Conservation (phyloP, 1,284 basidiomycete genomes). For the Marasmius oreades region DNA sequence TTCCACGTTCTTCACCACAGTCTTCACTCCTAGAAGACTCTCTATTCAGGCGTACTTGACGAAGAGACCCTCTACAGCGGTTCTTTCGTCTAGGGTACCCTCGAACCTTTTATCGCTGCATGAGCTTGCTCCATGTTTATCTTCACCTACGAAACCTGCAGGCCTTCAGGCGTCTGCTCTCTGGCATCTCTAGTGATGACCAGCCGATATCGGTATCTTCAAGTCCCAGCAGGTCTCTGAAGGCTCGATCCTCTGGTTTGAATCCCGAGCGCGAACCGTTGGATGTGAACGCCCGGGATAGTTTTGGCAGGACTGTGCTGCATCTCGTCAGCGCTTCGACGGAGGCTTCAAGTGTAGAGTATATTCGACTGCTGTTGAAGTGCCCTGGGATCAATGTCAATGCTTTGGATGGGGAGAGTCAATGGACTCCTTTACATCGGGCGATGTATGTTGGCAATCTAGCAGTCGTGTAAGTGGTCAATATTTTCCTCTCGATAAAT, state of each 20-base stretch:
- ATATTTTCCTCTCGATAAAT: conserved; percentile 5
- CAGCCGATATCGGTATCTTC: conserved; percentile 28
- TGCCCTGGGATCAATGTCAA: conserved; percentile 84
- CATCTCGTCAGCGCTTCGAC: conserved; percentile 76
- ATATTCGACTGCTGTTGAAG: conserved; percentile 76
- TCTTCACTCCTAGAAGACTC: not conserved
- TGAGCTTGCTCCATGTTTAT: conserved; percentile 69
- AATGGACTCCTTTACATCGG: conserved; percentile 91
- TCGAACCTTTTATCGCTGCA: not conserved
- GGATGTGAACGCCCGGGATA: conserved; percentile 75
- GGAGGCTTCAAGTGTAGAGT: conserved; percentile 61
- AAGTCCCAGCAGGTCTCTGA: conserved; percentile 62
- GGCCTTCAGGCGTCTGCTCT: conserved; percentile 80
- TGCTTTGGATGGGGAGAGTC: conserved; percentile 76
- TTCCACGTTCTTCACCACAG: not conserved
- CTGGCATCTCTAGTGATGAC: conserved; percentile 37
- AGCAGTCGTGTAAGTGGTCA: conserved; percentile 56
- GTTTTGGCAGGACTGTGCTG: conserved; percentile 75
- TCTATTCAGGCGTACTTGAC: conserved; percentile 4
- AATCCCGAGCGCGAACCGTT: conserved; percentile 25
- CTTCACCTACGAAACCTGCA: conserved; percentile 75
- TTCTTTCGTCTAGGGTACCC: conserved; percentile 2
- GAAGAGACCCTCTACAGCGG: not conserved
- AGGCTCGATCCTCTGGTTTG: conserved; percentile 43
- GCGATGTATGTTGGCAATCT: conserved; percentile 89